Conservation (phyloP, 129 eudicot genomes). For the Logfia minima region DNA sequence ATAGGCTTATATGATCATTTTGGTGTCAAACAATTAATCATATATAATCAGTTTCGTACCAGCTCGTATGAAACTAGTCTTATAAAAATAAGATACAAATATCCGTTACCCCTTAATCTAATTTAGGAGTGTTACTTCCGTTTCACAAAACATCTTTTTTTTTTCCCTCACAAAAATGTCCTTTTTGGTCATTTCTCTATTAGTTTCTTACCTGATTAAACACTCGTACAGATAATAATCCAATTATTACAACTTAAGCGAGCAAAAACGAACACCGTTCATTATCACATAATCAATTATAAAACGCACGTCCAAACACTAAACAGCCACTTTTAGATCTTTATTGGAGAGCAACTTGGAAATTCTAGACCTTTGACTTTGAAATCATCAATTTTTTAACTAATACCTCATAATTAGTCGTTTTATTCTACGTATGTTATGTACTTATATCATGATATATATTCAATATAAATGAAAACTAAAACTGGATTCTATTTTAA, state of each 20-base stretch:
- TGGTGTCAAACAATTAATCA: neutral
- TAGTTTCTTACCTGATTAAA: neutral
- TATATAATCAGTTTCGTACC: neutral
- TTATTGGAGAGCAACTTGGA: neutral
- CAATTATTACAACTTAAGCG: neutral
- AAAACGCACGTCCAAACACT: slow-evolving; percentile 12
- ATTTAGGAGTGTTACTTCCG: neutral
- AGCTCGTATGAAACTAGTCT: neutral
- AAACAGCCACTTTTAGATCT: neutral
- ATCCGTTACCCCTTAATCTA: neutral
- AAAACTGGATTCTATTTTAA: neutral
- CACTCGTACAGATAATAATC: slow-evolving; percentile 13
- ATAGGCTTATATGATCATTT: neutral
- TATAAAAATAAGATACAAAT: neutral
- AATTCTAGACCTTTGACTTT: neutral
- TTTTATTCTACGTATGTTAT: neutral
- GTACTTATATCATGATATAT: neutral
- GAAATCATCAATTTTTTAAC: neutral
- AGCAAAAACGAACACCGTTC: neutral
- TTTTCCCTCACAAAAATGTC: neutral
- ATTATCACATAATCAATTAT: neutral
- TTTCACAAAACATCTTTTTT: neutral
- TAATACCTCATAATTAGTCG: neutral
- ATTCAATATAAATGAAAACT: neutral
- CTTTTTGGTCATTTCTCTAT: neutral